phyloP scores from a whole-genome alignment of 441 rosid species.

The Erodium moschatum region DNA sequence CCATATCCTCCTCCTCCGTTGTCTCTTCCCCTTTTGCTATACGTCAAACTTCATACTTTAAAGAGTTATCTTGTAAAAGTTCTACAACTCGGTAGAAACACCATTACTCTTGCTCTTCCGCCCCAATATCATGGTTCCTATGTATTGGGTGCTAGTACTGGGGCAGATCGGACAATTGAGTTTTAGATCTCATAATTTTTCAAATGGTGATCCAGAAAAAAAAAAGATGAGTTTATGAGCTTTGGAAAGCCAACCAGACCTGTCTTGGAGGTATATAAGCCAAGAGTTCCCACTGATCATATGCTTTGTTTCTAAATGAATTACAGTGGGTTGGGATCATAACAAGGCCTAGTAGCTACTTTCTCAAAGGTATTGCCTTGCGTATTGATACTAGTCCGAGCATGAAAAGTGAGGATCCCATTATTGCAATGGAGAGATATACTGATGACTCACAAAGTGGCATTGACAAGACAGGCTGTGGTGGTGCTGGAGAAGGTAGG shows the following conservation, averaged over 20 bases:
- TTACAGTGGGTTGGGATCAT: conserved; percentile 87
- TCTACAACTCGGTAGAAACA: conserved; percentile 67
- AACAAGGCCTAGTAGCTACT: conserved; percentile 67
- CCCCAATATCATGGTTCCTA: conserved; percentile 95
- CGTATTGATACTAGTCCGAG: conserved; percentile 95
- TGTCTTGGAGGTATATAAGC: conserved; percentile 81
- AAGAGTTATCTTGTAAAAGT: conserved; percentile 61
- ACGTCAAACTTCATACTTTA: conserved; percentile 45
- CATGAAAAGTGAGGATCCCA: conserved; percentile 66
- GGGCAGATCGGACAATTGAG: conserved; percentile 92
- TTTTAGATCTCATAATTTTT: conserved; percentile 93
- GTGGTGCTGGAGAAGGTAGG: conserved; percentile 23
- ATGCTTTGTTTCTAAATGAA: conserved; percentile 85
- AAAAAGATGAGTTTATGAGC: conserved; percentile 94
- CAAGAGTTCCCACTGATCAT: conserved; percentile 74
- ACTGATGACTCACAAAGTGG: conserved; percentile 27
- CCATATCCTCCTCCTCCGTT: too few species aligned
- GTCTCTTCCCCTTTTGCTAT: too few species aligned
- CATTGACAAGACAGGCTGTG: conserved; percentile 21
- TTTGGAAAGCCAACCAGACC: conserved; percentile 93
- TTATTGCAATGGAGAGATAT: conserved; percentile 78
- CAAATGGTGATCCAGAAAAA: conserved; percentile 87
- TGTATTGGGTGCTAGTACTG: conserved; percentile 82
- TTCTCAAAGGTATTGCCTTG: conserved; percentile 75
- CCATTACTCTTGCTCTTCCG: conserved; percentile 60